Evolutionary conservation across 345 rosid species (phyloP).

Genomic region (Gossypium turneri): DNA sequence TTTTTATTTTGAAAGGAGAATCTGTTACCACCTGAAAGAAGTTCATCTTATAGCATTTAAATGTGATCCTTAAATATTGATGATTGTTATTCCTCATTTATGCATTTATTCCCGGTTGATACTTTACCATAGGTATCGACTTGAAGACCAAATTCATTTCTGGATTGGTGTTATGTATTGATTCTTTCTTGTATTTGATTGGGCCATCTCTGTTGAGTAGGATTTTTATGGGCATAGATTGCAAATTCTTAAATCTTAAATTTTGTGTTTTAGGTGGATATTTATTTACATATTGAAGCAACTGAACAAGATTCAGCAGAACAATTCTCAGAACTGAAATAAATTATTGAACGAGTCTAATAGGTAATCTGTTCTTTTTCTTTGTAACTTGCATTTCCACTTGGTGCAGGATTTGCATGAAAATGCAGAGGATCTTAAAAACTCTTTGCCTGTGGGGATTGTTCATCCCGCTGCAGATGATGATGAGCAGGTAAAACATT

Average conservation of each 20-base stretch:
- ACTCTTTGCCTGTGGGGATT: conserved; percentile 35
- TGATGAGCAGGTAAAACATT: conserved; percentile 49
- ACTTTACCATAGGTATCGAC: conserved; percentile 1
- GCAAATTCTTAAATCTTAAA: not conserved
- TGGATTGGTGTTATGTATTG: not conserved
- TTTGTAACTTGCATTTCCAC: conserved; percentile 11
- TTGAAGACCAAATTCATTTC: not conserved
- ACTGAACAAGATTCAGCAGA: conserved; percentile 8
- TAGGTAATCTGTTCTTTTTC: not conserved
- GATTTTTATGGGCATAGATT: not conserved
- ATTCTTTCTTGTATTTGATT: not conserved
- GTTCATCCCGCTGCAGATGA: conserved; percentile 50
- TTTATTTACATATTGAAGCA: conserved; percentile 12
- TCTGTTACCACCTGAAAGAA: not conserved
- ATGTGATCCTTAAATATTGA: not conserved
- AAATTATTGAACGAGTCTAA: conserved; percentile 1
- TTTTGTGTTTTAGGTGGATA: conserved; percentile 12
- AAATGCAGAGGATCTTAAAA: conserved; percentile 31
- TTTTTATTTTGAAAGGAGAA: too few relatives aligned
- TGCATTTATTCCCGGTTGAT: not conserved
- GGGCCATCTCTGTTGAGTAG: not conserved
- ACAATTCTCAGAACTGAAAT: conserved; percentile 7
- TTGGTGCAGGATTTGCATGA: conserved; percentile 40
- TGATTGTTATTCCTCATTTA: not conserved
- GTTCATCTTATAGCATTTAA: not conserved